phyloP scores from a whole-genome alignment of 2,329 filamentous ascomycete genomes.

The Lachnellula occidentalis region DNA sequence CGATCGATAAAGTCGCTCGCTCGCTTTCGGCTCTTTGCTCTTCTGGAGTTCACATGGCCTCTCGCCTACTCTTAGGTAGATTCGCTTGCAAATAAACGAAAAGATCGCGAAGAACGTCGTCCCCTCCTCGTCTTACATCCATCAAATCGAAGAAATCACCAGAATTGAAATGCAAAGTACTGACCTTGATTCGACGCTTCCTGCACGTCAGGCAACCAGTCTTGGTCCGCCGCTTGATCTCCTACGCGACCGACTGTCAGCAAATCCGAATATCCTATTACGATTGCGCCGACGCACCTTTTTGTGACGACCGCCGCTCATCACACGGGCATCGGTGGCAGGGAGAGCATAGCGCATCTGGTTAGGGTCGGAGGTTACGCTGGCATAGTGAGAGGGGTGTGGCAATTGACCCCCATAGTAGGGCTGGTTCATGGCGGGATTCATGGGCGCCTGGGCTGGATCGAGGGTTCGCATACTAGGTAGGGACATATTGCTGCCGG shows the following conservation, averaged over 20 bases:
- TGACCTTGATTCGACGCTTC: constrained; percentile 68
- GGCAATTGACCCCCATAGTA: constrained; percentile 32
- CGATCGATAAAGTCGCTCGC: constrained; percentile 2
- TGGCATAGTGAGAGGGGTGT: constrained; percentile 41
- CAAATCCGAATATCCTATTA: constrained; percentile 13
- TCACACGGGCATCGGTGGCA: constrained; percentile 45
- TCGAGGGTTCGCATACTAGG: constrained; percentile 47
- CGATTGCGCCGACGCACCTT: constrained; percentile 28
- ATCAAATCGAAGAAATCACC: constrained; percentile 16
- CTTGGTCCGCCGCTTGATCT: constrained; percentile 71
- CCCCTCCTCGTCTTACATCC: constrained; percentile 20
- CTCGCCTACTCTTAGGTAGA: constrained; percentile 33
- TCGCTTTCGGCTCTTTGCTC: constrained; percentile 9
- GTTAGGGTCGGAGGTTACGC: constrained; percentile 40
- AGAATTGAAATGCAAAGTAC: constrained; percentile 29
- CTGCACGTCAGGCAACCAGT: constrained; percentile 64
- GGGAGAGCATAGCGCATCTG: constrained; percentile 52
- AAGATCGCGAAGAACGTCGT: constrained; percentile 28
- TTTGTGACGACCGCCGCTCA: constrained; percentile 59
- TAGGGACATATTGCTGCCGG: constrained; percentile 35
- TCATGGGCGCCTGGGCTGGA: constrained; percentile 40
- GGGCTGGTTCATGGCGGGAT: constrained; percentile 41
- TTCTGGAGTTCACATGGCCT: constrained; percentile 29
- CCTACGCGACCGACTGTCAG: constrained; percentile 37
- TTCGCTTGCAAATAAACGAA: constrained; percentile 35